Percentiles rank a stretch among this genome's conserved stretches.
These are phyloP conservation scores for Mycena capillaripes DNA, from an alignment of 768 basidiomycete genomes.

Conservation along the genomic window DNA sequence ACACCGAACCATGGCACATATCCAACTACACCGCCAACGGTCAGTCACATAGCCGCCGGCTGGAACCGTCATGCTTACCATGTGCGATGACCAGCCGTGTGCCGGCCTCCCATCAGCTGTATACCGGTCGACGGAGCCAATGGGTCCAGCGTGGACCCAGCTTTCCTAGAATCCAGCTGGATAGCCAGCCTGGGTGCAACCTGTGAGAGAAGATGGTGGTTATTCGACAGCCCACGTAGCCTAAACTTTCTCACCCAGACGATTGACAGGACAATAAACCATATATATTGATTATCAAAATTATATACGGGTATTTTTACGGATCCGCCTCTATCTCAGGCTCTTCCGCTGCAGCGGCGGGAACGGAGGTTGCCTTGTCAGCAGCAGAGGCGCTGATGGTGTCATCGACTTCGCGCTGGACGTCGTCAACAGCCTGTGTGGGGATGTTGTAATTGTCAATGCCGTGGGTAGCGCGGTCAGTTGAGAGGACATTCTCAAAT, in stretches of 20 bases:
- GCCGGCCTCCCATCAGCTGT: background rate
- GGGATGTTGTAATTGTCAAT: slow-evolving; percentile 14
- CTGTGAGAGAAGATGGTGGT: background rate
- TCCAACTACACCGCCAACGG: slow-evolving; percentile 27
- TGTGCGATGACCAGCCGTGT: background rate
- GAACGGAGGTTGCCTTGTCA: background rate
- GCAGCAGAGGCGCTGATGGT: slow-evolving; percentile 3
- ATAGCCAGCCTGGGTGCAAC: background rate
- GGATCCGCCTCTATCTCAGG: background rate
- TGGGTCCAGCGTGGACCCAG: no score
- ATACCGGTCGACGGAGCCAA: slow-evolving; percentile 6
- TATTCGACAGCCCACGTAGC: background rate
- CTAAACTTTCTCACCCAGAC: background rate
- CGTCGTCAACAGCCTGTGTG: background rate
- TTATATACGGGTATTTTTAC: background rate
- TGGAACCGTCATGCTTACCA: slow-evolving; percentile 8
- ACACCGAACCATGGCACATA: no score
- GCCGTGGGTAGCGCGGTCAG: slow-evolving; percentile 8
- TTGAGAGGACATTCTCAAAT: slow-evolving; percentile 1
- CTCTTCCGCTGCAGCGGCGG: background rate
- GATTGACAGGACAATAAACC: background rate
- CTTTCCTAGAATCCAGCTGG: background rate
- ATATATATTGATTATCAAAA: background rate
- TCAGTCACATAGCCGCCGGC: slow-evolving; percentile 1
- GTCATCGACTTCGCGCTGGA: background rate